These are phyloP conservation scores for Musa balbisiana DNA, from an alignment of 202 grass and related monocot genomes.

Conservation along the genomic window DNA sequence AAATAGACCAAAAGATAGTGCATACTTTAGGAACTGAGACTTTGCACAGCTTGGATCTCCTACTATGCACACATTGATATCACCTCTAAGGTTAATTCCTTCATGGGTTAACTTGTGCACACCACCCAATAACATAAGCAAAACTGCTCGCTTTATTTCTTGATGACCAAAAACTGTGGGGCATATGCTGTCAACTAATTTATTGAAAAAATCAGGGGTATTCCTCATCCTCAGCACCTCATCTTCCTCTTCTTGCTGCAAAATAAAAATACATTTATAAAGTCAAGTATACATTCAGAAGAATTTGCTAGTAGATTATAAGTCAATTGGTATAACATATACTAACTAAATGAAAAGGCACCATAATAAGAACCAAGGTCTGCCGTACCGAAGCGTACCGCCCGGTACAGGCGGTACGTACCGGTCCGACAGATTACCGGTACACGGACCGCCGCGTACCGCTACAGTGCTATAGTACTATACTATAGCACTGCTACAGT, in stretches of 20 bases:
- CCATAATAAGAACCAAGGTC: too few species aligned
- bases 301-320: background rate
- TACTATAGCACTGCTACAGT: too few species aligned
- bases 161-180: slow-evolving; percentile 93
- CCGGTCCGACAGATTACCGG: too few species aligned
- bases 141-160: slow-evolving; percentile 90
- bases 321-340: background rate
- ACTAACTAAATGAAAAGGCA: background rate
- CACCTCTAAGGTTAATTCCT: slow-evolving; percentile 97
- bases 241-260: slow-evolving; percentile 89
- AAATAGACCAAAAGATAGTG: slow-evolving; percentile 25
- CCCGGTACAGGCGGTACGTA: too few species aligned
- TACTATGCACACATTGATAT: slow-evolving; percentile 98
- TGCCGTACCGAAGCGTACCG: too few species aligned
- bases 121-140: slow-evolving; percentile 93
- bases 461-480: too few species aligned
- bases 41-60: slow-evolving; percentile 98
- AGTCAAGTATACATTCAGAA: background rate
- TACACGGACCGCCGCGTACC: too few species aligned
- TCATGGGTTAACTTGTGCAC: slow-evolving; percentile 98
- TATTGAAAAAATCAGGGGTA: slow-evolving; percentile 97
- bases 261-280: background rate
- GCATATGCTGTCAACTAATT: slow-evolving; percentile 96
- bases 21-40: slow-evolving; percentile 98
- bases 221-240: slow-evolving; percentile 83